phyloP scores from a whole-genome alignment of 1,284 basidiomycete species.

The Cryptococcus sp. region DNA sequence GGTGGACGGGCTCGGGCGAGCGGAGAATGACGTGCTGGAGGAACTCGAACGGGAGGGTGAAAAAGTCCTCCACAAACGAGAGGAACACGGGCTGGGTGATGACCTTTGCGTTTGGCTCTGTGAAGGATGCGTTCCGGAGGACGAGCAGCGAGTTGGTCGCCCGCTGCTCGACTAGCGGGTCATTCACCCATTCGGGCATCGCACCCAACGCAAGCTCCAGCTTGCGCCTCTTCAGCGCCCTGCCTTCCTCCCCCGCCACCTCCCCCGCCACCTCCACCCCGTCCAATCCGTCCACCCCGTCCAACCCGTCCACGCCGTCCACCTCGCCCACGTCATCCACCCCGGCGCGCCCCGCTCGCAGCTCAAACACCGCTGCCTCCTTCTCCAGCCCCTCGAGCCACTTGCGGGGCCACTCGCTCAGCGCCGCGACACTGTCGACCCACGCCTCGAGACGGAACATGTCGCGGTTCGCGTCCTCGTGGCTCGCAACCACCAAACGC shows the following conservation, averaged over 20 bases:
- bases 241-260: not conserved
- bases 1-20: slow-evolving; percentile 37
- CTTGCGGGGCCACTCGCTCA: slow-evolving; percentile 32
- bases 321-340: not conserved
- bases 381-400: slow-evolving; percentile 40
- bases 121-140: slow-evolving; percentile 40
- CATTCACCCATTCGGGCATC: slow-evolving; percentile 32
- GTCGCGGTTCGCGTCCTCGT: slow-evolving; percentile 26
- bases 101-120: slow-evolving; percentile 25
- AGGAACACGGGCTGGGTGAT: slow-evolving; percentile 27
- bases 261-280: not conserved
- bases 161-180: slow-evolving; percentile 24
- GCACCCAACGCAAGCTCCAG: slow-evolving; percentile 20
- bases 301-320: not conserved
- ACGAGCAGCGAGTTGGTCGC: slow-evolving; percentile 38
- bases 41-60: slow-evolving; percentile 31
- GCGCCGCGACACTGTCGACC: slow-evolving; percentile 30
- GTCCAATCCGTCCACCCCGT: not conserved
- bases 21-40: slow-evolving; percentile 32
- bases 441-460: slow-evolving; percentile 33
- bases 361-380: slow-evolving; percentile 21
- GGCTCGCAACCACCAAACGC: slow-evolving; percentile 35
- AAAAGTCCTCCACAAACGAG: slow-evolving; percentile 32
- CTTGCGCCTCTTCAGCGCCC: not conserved
- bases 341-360: slow-evolving; percentile 1